Percentiles rank a stretch among this genome's conserved stretches.
phyloP scores from a whole-genome alignment of 805 yeast genomes.

The Candida koratica region DNA sequence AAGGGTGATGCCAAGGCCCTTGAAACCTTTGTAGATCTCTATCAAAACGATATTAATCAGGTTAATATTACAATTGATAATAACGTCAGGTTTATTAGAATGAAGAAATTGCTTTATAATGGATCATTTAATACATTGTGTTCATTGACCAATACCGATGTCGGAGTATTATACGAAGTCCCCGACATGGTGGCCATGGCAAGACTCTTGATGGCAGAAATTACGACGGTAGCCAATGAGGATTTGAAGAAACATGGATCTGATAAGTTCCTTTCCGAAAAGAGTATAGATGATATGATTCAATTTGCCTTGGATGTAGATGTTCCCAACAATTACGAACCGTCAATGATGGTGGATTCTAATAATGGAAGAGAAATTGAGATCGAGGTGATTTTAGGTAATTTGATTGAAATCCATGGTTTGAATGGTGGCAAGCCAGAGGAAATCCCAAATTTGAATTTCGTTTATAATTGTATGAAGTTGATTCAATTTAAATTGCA shows the following conservation, averaged over 20 bases:
- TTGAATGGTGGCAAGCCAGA: conserved; percentile 33
- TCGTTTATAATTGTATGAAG: conserved; percentile 55
- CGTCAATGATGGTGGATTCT: conserved; percentile 40
- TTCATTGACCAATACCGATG: conserved; percentile 26
- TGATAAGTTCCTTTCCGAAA: conserved; percentile 15
- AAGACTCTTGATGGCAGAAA: conserved; percentile 22
- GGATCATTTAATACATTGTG: conserved; percentile 59
- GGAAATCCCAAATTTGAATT: conserved; percentile 47
- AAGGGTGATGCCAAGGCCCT: conserved; percentile 22
- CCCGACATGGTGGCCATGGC: conserved; percentile 19
- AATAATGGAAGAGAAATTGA: conserved; percentile 36
- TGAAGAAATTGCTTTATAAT: conserved; percentile 68
- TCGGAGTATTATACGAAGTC: conserved; percentile 35
- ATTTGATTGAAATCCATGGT: conserved; percentile 34
- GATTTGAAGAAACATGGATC: conserved; percentile 18
- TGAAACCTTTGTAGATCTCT: conserved; percentile 20
- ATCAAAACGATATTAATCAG: conserved; percentile 21
- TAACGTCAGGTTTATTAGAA: conserved; percentile 38
- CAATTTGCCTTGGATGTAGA: conserved; percentile 49
- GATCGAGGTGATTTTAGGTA: conserved; percentile 37
- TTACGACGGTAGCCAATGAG: conserved; percentile 19
- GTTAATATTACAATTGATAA: conserved; percentile 18
- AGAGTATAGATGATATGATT: conserved; percentile 35
- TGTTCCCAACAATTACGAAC: conserved; percentile 38
- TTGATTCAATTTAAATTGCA: conserved; percentile 49